Percentiles rank a stretch among this genome's conserved stretches.
Evolutionary conservation across 176 grass and related monocot genomes (phyloP).

Genomic region (Triticum timopheevii): DNA sequence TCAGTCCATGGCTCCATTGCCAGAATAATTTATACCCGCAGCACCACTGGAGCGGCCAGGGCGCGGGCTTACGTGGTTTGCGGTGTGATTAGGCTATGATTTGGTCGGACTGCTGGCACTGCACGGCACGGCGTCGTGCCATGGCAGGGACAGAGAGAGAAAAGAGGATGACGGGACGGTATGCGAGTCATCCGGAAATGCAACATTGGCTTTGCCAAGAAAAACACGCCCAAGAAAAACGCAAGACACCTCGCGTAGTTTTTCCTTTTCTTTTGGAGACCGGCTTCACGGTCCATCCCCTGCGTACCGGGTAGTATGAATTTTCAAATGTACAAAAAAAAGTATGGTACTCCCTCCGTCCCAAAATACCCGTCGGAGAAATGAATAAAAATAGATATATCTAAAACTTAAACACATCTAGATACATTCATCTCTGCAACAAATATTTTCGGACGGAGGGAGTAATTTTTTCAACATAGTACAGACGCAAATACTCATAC

Average conservation of each 20-base stretch:
- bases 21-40: slow-evolving; percentile 21
- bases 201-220: slow-evolving; percentile 9
- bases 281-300: too few relatives aligned
- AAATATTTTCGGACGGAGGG: too few relatives aligned
- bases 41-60: not conserved
- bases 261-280: too few relatives aligned
- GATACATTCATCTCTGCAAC: too few relatives aligned
- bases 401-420: too few relatives aligned
- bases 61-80: slow-evolving; percentile 4
- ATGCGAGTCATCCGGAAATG: slow-evolving; percentile 35
- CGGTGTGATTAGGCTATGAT: slow-evolving; percentile 57
- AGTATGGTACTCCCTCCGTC: too few relatives aligned
- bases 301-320: too few relatives aligned
- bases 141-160: not conserved
- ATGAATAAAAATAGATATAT: too few relatives aligned
- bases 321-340: too few relatives aligned
- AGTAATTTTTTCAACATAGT: too few relatives aligned
- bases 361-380: too few relatives aligned
- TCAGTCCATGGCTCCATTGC: not conserved
- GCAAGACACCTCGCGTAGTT: not conserved
- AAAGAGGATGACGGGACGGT: not conserved
- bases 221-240: slow-evolving; percentile 14
- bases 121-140: slow-evolving; percentile 7
- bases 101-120: slow-evolving; percentile 37
- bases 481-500: too few relatives aligned